Base-by-base conservation (phyloP, 2,329 filamentous ascomycete genomes). In the Metarhizium sp. region DNA sequence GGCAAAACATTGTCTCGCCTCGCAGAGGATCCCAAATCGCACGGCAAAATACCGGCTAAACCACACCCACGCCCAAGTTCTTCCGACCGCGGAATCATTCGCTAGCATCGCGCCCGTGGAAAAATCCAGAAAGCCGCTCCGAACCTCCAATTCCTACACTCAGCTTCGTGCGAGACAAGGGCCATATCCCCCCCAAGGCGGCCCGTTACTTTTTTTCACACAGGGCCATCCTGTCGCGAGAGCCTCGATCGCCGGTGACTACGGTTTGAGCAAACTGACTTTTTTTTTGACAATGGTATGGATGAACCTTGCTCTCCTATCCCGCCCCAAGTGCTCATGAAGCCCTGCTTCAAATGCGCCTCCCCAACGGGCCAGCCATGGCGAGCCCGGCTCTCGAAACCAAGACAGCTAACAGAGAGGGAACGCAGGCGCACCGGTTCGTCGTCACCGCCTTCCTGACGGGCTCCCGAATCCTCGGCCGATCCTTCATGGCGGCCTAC, bases 401-500 rank as follows among this genome's bases (percentile, higher is more conserved):
- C 16, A 30, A 48, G 14, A 13, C 11, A 13, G 14, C 25, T 48
- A 30, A 48, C 45, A 30, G 13, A 7, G 13, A 18, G 2, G 10
- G 2, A n/a, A 20, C 13, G 11, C 45, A 96, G 92, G 92, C 92
- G 71, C 90, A 97, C 78, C 89, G 91, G 67, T 88, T 73, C 61
- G 69, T 96, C 74, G 86, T 99, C 77, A 90, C 90, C 76, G 91
- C 96, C 74, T 85, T 96, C 74, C 72, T 97, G 62, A 91, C 90
- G 67, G 92, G 92, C 77, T 82, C 85, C 59, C 90, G 94, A 65
- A 94, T 97, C 64, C 84, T 99, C 71, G 91, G 92, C 61, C 90
- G 92, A 64, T 92, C 94, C 65, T 94, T 97, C 70, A 78, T 85
- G 66, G 94, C 96, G 75, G 94, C 94, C 62, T 99, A 95, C 77